These are phyloP conservation scores for Aspergillus felis DNA, from an alignment of 2,329 filamentous ascomycete species.

Conservation along the genomic window DNA sequence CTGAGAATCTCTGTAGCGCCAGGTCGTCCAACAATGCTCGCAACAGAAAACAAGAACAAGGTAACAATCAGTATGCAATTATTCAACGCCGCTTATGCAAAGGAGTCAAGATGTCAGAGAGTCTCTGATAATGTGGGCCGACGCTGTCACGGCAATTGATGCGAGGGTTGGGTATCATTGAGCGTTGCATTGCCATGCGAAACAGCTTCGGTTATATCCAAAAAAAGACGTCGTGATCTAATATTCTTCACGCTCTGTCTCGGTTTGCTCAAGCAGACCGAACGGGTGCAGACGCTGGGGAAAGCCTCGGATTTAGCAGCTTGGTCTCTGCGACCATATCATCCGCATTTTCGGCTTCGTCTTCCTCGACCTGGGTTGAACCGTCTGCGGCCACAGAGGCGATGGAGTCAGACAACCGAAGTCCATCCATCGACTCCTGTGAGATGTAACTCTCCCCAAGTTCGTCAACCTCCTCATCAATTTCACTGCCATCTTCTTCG, in stretches of 20 bases:
- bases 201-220: not conserved
- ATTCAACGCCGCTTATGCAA: not conserved
- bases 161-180: slow-evolving; percentile 4
- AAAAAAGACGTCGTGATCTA: not conserved
- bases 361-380: slow-evolving; percentile 25
- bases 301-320: not conserved
- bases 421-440: slow-evolving; percentile 43
- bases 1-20: not conserved
- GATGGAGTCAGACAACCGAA: slow-evolving; percentile 43
- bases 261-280: not conserved
- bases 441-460: slow-evolving; percentile 36
- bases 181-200: not conserved
- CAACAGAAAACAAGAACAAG: slow-evolving; percentile 2
- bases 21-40: not conserved
- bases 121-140: not conserved
- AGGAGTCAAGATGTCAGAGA: not conserved
- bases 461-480: slow-evolving; percentile 49
- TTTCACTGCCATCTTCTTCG: slow-evolving; percentile 52
- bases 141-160: not conserved
- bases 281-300: not conserved
- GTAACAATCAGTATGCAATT: slow-evolving; percentile 6
- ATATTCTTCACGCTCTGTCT: not conserved
- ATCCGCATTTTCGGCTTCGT: slow-evolving; percentile 15
- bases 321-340: not conserved
- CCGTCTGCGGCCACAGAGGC: slow-evolving; percentile 35